Conservation (phyloP, 2,329 filamentous ascomycete genomes). For the Paraphoma sp. region DNA sequence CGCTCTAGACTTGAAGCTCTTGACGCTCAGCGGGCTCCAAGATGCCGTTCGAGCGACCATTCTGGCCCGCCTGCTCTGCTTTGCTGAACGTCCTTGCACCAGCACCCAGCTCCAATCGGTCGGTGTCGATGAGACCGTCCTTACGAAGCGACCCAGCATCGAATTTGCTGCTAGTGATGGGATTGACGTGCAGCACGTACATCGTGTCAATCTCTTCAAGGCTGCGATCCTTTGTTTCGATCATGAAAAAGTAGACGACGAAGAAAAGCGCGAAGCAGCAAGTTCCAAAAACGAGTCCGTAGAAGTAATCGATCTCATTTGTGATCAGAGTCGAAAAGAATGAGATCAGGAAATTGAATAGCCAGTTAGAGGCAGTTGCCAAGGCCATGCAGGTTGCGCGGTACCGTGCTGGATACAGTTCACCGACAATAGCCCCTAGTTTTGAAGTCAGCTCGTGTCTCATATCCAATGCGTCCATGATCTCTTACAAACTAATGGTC, state of each 20-base stretch:
- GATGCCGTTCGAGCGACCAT: slow-evolving; percentile 20
- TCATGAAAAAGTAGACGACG: slow-evolving; percentile 79
- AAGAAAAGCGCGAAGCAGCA: slow-evolving; percentile 70
- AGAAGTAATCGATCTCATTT: slow-evolving; percentile 71
- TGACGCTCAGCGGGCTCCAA: slow-evolving; percentile 33
- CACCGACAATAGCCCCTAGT: slow-evolving; percentile 45
- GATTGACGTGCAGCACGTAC: slow-evolving; percentile 70
- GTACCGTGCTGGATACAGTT: slow-evolving; percentile 69
- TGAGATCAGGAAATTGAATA: slow-evolving; percentile 56
- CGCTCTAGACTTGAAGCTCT: slow-evolving; percentile 26
- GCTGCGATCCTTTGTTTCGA: slow-evolving; percentile 75
- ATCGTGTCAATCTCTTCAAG: slow-evolving; percentile 80
- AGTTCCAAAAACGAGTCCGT: slow-evolving; percentile 76
- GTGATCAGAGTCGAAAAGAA: slow-evolving; percentile 86
- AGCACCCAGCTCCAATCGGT: slow-evolving; percentile 39
- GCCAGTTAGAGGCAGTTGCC: slow-evolving; percentile 54
- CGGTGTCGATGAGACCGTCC: slow-evolving; percentile 42
- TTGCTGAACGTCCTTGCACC: slow-evolving; percentile 44
- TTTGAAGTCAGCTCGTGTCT: background rate
- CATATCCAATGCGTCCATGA: slow-evolving; percentile 42
- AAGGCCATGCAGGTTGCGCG: slow-evolving; percentile 54
- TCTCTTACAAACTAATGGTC: slow-evolving; percentile 70
- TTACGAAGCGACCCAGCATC: slow-evolving; percentile 32
- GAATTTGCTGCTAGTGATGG: slow-evolving; percentile 68
- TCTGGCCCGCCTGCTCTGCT: slow-evolving; percentile 39